These are phyloP conservation scores for Apiospora aurea DNA, from an alignment of 2,329 filamentous ascomycete species.

Conservation along the genomic window DNA sequence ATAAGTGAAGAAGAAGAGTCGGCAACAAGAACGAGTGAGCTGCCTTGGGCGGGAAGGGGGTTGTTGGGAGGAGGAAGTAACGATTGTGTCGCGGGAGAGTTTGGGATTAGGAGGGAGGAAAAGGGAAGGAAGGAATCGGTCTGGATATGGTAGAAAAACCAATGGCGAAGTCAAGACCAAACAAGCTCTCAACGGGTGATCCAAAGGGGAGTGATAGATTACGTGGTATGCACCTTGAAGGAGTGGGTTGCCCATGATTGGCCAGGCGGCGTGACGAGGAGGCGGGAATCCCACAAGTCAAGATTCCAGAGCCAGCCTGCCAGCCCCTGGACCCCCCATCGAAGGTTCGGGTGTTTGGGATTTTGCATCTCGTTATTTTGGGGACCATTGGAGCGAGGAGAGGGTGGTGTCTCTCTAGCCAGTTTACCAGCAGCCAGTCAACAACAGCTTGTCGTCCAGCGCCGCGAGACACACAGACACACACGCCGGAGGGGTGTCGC, in stretches of 20 bases:
- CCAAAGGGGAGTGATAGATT: not conserved
- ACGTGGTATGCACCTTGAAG: slow-evolving; percentile 15
- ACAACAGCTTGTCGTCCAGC: not conserved
- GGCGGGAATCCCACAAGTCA: slow-evolving; percentile 14
- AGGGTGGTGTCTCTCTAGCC: slow-evolving; percentile 2
- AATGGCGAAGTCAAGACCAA: slow-evolving; percentile 13
- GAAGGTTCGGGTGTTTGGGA: slow-evolving; percentile 18
- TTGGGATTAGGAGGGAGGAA: slow-evolving; percentile 24
- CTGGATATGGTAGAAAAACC: not conserved
- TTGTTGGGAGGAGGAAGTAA: slow-evolving; percentile 31
- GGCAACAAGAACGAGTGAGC: slow-evolving; percentile 41
- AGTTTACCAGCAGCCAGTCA: not conserved
- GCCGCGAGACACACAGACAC: not conserved
- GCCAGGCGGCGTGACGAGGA: not conserved
- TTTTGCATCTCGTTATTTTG: slow-evolving; percentile 15
- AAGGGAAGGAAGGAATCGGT: slow-evolving; percentile 28
- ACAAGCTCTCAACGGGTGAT: slow-evolving; percentile 19
- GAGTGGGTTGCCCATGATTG: slow-evolving; percentile 12
- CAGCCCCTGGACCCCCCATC: slow-evolving; percentile 8
- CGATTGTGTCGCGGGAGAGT: slow-evolving; percentile 29
- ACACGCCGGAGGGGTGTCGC: not conserved
- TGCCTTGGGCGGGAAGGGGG: slow-evolving; percentile 33
- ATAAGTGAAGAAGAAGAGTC: slow-evolving; percentile 26
- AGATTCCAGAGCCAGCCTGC: slow-evolving; percentile 9
- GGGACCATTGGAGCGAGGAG: not conserved